Evolutionary conservation across 2,329 filamentous ascomycete species (phyloP), one percentile per base, ranked within the genome.

Genomic region (Colletotrichum theobromicola): DNA sequence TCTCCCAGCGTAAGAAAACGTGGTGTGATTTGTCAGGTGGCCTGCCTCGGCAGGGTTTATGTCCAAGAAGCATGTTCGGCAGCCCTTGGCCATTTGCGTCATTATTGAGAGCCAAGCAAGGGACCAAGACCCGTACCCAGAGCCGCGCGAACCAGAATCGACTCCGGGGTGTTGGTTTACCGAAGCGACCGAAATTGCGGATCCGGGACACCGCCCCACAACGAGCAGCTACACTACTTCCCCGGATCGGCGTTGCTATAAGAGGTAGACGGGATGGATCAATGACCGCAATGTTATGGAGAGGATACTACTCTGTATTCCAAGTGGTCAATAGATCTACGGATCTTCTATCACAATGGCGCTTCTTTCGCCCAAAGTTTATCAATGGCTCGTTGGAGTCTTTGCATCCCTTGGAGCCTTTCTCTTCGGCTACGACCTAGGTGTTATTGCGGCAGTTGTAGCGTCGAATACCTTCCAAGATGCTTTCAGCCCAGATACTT

Each of bases 391-490:
- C 64, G 89, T 93, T 81, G 93, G 92, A 83, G 92, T 90, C 77
- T 94, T 94, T 77, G 92, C 92, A 75, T 91, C 92, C 32, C 93
- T 94, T 76, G 92, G 92, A 79, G 92, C 90, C 83, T 93, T 94
- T 84, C 93, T 94, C 86, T 94, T 95, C 84, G 94, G 94, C 58
- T 95, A 94, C 84, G 94, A 95, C 80, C 94, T 93, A 53, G 94
- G 93, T 78, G 86, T 88, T 85, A 94, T 94, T 86, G 91, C 91
- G 81, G 91, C 91, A 80, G 90, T 93, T 74, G 84, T 89, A 50
- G 89, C 86, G 78, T 85, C 87, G 77, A 67, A 82, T 18, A 84
- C 84, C 82, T 92, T 93, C 67, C 79, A 78, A 32, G 80, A 77
- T 1, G 77, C 76, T 12, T 80, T 91, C 35, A 78, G 86, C 53